Evolutionary conservation across 2,329 filamentous ascomycete genomes (phyloP), one percentile per base, ranked within the genome.

Genomic region (Diplocarpon rosae): DNA sequence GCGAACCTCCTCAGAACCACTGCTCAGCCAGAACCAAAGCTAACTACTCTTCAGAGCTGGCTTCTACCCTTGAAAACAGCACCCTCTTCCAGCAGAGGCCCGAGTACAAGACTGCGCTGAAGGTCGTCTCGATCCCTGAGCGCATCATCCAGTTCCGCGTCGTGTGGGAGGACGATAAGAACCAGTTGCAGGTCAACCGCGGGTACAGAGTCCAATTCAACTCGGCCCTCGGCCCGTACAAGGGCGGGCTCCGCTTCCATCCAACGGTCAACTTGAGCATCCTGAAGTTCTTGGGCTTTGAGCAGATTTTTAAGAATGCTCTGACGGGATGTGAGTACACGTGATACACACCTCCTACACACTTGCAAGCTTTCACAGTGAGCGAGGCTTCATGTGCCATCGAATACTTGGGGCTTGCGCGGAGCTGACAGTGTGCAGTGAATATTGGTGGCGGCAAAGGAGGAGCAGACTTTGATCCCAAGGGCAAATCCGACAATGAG

Each of bases 271-370:
- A 83, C 68, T 66, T 83, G 62, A 80, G 76, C 51, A 78, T 83
- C 62, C 78, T 98, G 61, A 98, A 98, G 75, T 96, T 96, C 72
- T 77, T 98, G 63, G 92, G 90, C 55, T 96, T 96, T 62, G 92
- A 98, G 80, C 92, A 96, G 73, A 93, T 90, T 71, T 96, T 96
- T 78, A 96, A 96, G 79, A 96, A 96, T 85, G 92, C 92, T 56
- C 73, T 96, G 57, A 96, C 92, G 51, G 92, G 92, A 63, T 70
- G 84, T 89, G 72, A 73, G 85, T 78, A 24, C 20, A 24, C 20
- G 20, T 24, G 20, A 24, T 24, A 24, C 20, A 24, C 7, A 24
- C 7, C 20, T 7, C 20, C 7, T 7, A 24, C 20, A 24, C 20
- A 24, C 20, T 24, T 24, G 20, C 20, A 3, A 24, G 20, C 4